A percentile compares a stretch with the other conserved stretches of the same genome.
Evolutionary conservation across 768 basidiomycete species (phyloP).

Genomic region (Termitomyces bulborhizus): DNA sequence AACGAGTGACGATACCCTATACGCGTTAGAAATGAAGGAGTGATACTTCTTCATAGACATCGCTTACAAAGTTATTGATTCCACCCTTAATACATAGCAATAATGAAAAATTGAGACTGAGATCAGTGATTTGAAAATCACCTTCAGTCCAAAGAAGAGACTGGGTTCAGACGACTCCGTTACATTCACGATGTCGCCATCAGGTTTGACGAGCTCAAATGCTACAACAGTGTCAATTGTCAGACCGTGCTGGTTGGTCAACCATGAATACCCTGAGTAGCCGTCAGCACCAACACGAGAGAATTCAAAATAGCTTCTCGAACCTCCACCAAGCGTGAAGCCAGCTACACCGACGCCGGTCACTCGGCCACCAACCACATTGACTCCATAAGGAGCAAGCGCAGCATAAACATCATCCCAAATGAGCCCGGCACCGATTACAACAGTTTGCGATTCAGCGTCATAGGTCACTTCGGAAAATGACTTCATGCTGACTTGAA

Average conservation of each 20-base stretch:
- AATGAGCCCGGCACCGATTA: slow-evolving; percentile 40
- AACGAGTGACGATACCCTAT: slow-evolving; percentile 54
- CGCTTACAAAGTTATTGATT: slow-evolving; percentile 47
- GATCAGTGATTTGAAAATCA: slow-evolving; percentile 1
- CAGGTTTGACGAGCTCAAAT: slow-evolving; percentile 52
- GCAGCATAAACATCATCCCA: slow-evolving; percentile 63
- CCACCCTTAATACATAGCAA: slow-evolving; percentile 38
- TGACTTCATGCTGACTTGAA: slow-evolving; percentile 50
- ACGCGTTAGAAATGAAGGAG: background rate
- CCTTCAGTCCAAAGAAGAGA: slow-evolving; percentile 39
- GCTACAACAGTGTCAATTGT: slow-evolving; percentile 50
- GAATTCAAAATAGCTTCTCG: slow-evolving; percentile 25
- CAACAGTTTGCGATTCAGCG: slow-evolving; percentile 29
- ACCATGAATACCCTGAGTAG: slow-evolving; percentile 55
- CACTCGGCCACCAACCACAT: slow-evolving; percentile 55
- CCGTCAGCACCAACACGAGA: slow-evolving; percentile 20
- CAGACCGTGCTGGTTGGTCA: slow-evolving; percentile 55
- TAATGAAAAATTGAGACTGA: background rate
- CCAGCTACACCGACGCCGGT: slow-evolving; percentile 56
- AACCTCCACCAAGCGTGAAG: slow-evolving; percentile 52
- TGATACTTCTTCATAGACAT: background rate
- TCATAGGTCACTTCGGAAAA: slow-evolving; percentile 43
- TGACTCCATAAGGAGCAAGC: slow-evolving; percentile 41
- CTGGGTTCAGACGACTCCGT: slow-evolving; percentile 26
- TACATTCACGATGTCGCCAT: slow-evolving; percentile 35